Conservation (phyloP, 2,329 filamentous ascomycete genomes). For the Sporothrix euskadiensis region DNA sequence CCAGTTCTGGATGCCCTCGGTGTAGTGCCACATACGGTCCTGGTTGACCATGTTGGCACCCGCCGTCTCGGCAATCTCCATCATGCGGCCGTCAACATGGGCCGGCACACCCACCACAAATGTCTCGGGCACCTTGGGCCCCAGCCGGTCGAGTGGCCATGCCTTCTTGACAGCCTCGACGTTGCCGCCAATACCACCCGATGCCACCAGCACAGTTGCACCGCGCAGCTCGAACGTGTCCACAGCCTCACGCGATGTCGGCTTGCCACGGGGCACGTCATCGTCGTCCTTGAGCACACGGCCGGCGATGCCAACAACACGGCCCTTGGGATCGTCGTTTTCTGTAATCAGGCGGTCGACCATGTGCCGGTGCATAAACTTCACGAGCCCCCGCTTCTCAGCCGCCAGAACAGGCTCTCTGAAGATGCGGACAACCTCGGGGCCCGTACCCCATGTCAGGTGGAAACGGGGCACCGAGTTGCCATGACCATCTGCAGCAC, state of each 20-base stretch:
- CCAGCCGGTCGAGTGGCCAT: slow-evolving; percentile 60
- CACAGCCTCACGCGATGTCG: slow-evolving; percentile 50
- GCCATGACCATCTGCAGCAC: slow-evolving; percentile 57
- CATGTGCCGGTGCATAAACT: slow-evolving; percentile 57
- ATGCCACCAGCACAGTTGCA: slow-evolving; percentile 55
- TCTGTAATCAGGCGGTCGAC: slow-evolving; percentile 60
- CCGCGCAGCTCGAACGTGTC: slow-evolving; percentile 57
- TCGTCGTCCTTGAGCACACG: slow-evolving; percentile 54
- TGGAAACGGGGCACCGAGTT: slow-evolving; percentile 66
- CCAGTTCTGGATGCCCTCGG: slow-evolving; percentile 63
- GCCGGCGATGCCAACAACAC: slow-evolving; percentile 56
- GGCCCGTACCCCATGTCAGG: slow-evolving; percentile 61
- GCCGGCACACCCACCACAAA: slow-evolving; percentile 63
- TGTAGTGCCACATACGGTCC: slow-evolving; percentile 68
- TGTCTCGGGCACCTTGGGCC: slow-evolving; percentile 54
- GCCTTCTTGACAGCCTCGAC: slow-evolving; percentile 59
- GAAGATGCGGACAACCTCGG: slow-evolving; percentile 60
- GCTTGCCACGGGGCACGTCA: slow-evolving; percentile 50
- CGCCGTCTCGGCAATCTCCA: slow-evolving; percentile 54
- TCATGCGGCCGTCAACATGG: slow-evolving; percentile 65
- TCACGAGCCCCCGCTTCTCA: slow-evolving; percentile 53
- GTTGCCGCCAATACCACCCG: slow-evolving; percentile 62
- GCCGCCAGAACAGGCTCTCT: slow-evolving; percentile 56
- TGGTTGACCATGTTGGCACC: slow-evolving; percentile 60
- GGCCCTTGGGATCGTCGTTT: slow-evolving; percentile 44